A percentile compares a stretch with the other conserved stretches of the same genome.
Conservation (phyloP, 441 rosid species). For the Gossypium laxum region DNA sequence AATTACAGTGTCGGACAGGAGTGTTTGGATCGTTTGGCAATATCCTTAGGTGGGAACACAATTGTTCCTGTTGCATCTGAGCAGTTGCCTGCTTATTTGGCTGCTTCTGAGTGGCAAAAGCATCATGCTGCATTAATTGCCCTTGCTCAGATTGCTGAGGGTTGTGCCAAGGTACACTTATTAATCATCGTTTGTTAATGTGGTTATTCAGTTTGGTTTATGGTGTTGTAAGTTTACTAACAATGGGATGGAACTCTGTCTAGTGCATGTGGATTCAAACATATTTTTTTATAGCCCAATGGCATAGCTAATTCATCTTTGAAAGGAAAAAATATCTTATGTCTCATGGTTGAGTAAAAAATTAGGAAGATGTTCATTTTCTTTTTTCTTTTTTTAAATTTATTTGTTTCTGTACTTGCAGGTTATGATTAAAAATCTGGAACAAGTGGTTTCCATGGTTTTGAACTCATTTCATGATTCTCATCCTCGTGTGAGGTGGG, state of each 20-base stretch:
- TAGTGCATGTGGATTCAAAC: not conserved
- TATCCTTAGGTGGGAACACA: constrained; percentile 88
- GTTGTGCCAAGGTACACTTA: constrained; percentile 62
- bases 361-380: not conserved
- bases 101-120: constrained; percentile 95
- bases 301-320: constrained; percentile 16
- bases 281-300: not conserved
- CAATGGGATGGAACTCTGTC: not conserved
- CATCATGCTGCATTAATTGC: constrained; percentile 95
- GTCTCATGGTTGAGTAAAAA: not conserved
- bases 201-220: not conserved
- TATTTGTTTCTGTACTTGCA: constrained; percentile 17
- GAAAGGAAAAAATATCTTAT: not conserved
- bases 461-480: constrained; percentile 69
- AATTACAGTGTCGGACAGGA: constrained; percentile 89
- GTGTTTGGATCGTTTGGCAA: constrained; percentile 89
- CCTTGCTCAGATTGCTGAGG: constrained; percentile 99
- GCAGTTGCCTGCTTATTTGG: constrained; percentile 70
- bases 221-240: not conserved
- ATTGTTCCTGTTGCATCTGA: constrained; percentile 94
- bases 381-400: not conserved
- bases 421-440: constrained; percentile 77
- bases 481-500: constrained; percentile 90
- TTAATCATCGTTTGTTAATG: not conserved
- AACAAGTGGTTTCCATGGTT: constrained; percentile 69